Evolutionary conservation across 495 filamentous ascomycete genomes (phyloP).

Genomic region (Terfezia boudieri): DNA sequence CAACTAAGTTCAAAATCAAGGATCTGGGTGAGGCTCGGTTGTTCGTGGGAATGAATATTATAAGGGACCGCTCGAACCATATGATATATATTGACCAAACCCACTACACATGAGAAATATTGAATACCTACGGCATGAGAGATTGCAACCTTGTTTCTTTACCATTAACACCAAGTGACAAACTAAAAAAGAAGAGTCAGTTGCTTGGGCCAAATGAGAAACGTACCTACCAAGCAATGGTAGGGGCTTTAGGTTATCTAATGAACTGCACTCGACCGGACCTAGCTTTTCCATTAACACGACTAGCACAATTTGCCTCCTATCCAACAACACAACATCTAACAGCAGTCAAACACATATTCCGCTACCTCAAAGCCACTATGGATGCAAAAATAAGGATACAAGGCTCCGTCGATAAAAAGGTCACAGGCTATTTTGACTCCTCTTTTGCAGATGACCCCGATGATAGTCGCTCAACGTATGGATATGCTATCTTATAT

Average conservation of each 20-base stretch:
- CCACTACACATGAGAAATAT: background rate
- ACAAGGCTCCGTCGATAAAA: background rate
- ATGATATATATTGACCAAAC: background rate
- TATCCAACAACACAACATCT: background rate
- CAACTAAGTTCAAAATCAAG: conserved; percentile 1
- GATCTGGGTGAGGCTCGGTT: background rate
- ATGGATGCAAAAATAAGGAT: background rate
- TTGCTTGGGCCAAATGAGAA: background rate
- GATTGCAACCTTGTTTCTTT: background rate
- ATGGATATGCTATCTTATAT: conserved; percentile 1
- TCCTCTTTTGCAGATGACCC: background rate
- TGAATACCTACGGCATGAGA: background rate
- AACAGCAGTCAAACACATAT: background rate
- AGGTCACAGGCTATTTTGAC: background rate
- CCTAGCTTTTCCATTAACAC: conserved; percentile 2
- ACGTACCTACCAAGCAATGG: background rate
- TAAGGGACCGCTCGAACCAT: background rate
- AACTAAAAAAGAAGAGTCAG: background rate
- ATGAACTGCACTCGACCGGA: conserved; percentile 6
- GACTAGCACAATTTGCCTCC: conserved; percentile 2
- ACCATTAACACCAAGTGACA: background rate
- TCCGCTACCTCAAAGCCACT: conserved; percentile 1
- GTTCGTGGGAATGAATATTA: background rate
- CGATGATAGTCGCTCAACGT: background rate
- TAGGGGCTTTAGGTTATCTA: background rate